Evolutionary conservation across 306 rosid species (phyloP).

Genomic region (Cicer yamashitae): DNA sequence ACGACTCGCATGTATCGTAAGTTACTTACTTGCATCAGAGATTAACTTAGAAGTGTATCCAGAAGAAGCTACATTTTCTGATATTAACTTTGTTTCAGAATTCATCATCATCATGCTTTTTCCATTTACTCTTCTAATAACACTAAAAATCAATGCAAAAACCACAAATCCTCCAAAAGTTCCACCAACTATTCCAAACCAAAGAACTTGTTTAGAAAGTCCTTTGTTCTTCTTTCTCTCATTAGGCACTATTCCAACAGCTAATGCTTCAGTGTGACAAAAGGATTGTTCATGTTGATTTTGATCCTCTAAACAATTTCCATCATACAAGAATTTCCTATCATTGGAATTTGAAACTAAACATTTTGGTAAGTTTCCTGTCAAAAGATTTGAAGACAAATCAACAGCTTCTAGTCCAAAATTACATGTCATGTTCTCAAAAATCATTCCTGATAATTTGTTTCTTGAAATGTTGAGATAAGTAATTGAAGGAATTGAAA

Average conservation of each 20-base stretch:
- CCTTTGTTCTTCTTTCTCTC: conserved; percentile 56
- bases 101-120: conserved; percentile 51
- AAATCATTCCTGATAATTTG: conserved; percentile 82
- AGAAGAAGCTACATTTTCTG: conserved; percentile 69
- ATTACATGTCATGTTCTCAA: conserved; percentile 70
- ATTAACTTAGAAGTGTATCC: conserved; percentile 74
- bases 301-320: conserved; percentile 72
- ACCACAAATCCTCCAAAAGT: conserved; percentile 58
- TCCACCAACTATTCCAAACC: conserved; percentile 58
- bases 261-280: conserved; percentile 87
- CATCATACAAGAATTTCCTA: conserved; percentile 55
- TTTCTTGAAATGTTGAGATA: conserved; percentile 78
- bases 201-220: conserved; percentile 55
- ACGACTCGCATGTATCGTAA: no score
- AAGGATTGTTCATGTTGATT: conserved; percentile 61
- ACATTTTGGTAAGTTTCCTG: conserved; percentile 76
- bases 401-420: conserved; percentile 68
- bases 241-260: conserved; percentile 75
- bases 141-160: conserved; percentile 52
- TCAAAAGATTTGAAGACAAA: conserved; percentile 81
- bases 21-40: conserved; percentile 70
- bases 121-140: conserved; percentile 53
- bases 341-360: conserved; percentile 53
- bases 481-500: conserved; percentile 76
- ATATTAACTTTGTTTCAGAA: conserved; percentile 59